phyloP scores from a whole-genome alignment of 805 yeast genomes.

The Kluyveromyces lactis region DNA sequence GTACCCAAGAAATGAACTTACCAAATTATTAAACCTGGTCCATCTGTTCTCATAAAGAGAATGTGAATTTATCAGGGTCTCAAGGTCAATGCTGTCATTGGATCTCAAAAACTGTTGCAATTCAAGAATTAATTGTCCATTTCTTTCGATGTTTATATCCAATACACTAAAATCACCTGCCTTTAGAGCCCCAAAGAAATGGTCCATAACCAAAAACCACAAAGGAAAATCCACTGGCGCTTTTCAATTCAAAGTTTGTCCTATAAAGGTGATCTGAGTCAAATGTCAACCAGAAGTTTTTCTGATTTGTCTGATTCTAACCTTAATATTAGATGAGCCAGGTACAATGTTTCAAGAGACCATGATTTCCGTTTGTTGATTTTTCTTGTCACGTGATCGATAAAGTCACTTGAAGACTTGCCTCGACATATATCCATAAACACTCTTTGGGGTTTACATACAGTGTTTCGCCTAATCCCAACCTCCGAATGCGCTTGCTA shows the following conservation, averaged over 20 bases:
- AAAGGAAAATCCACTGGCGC: no score
- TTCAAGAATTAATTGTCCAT: slow-evolving; percentile 28
- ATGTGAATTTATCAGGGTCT: slow-evolving; percentile 12
- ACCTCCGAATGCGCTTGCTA: no score
- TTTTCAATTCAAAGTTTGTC: neutral
- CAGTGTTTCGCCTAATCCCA: no score
- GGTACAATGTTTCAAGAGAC: no score
- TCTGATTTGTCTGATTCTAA: no score
- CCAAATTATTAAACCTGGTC: slow-evolving; percentile 41
- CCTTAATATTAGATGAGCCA: no score
- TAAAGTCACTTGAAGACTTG: no score
- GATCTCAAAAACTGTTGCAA: slow-evolving; percentile 29
- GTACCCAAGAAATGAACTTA: slow-evolving; percentile 38
- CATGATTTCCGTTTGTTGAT: no score
- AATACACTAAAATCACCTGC: slow-evolving; percentile 18
- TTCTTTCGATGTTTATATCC: slow-evolving; percentile 20
- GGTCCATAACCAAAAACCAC: slow-evolving; percentile 7
- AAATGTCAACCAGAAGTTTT: no score
- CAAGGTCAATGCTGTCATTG: slow-evolving; percentile 4
- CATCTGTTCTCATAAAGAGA: slow-evolving; percentile 27
- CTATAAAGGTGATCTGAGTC: neutral
- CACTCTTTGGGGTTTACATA: no score
- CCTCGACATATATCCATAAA: no score
- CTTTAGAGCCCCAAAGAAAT: slow-evolving; percentile 15
- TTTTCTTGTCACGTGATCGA: no score